These are phyloP conservation scores for Lactifluus hygrophoroides DNA, from an alignment of 768 basidiomycete species.

Conservation along the genomic window DNA sequence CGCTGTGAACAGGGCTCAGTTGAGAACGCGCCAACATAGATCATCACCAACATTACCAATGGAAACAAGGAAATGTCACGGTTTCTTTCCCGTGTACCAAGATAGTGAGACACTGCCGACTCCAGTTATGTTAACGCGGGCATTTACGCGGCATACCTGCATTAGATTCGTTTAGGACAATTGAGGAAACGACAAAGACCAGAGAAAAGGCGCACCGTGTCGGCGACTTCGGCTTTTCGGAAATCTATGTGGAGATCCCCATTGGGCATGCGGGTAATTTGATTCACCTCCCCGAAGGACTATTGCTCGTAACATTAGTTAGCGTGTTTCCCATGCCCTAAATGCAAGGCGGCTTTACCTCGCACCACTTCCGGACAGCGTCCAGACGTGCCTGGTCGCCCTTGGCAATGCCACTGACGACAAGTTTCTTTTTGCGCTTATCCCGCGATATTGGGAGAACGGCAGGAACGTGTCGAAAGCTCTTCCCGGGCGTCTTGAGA, in stretches of 20 bases:
- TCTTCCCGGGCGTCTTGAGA: constrained; percentile 20
- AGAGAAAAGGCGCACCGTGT: constrained; percentile 46
- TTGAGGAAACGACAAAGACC: background rate
- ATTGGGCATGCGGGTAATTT: constrained; percentile 65
- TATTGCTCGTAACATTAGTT: constrained; percentile 7
- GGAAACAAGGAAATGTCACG: constrained; percentile 20
- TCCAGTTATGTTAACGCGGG: constrained; percentile 62
- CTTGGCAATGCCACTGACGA: constrained; percentile 59
- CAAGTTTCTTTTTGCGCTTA: constrained; percentile 49
- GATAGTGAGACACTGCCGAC: constrained; percentile 75
- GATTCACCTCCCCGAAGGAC: constrained; percentile 62
- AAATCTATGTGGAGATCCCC: constrained; percentile 75
- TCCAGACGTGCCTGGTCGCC: constrained; percentile 58
- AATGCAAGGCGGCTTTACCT: constrained; percentile 36
- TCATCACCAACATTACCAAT: background rate
- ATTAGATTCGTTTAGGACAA: constrained; percentile 16
- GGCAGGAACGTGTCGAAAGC: constrained; percentile 20
- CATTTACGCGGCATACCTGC: constrained; percentile 72
- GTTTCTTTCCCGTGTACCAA: constrained; percentile 53
- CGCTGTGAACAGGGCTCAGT: background rate
- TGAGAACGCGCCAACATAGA: background rate
- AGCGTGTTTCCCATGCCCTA: constrained; percentile 14
- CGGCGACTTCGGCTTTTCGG: constrained; percentile 66
- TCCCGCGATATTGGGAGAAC: constrained; percentile 32
- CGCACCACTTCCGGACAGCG: constrained; percentile 66